Base-by-base conservation (phyloP, 805 yeast genomes). In the Lipomyces sp. region DNA sequence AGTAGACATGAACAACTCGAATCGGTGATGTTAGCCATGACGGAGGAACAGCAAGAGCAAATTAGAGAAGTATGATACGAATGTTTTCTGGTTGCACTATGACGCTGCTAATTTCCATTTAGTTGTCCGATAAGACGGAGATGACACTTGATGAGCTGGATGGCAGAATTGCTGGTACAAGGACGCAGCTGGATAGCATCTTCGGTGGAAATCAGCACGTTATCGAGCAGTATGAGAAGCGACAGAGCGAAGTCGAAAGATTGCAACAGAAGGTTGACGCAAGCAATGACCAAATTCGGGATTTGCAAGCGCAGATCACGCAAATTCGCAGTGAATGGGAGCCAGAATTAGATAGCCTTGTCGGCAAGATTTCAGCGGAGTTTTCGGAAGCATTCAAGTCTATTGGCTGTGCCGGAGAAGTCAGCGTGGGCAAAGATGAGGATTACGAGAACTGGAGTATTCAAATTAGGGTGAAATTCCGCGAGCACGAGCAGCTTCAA, bases 321-420 rank as follows among this genome's bases (percentile, higher is more conserved):
- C 74, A 75, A 11, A 80, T 86, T 7, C 76, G 80, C 39, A 69
- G 63, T 0, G 74, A 68, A 1, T 89, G 97, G 90, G 92, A 87
- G 70, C 86, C 87, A 0, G 82, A 83, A 68, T 77, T 94, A 33
- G 81, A 84, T 3, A 72, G 71, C 2, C 80, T 90, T 57, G 85
- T 90, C 0, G 69, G 71, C 2, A 76, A 79, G 35, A 88, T 93
- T 3, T 88, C 96, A 0, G 69, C 72, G 1, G 86, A 87, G 63
- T 95, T 93, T 77, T 79, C 89, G 13, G 79, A 80, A 30, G 83
- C 90, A 60, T 91, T 95, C 76, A 80, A 82, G 4, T 81, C 85
- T 8, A 92, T 92, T 39, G 97, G 97, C 1, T 89, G 94, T 76
- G 92, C 87, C 33, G 99, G 99, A n/a, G 86, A 85, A 71, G 91